These are phyloP conservation scores for Apophysomyces variabilis DNA, from an alignment of 371 early-diverging fungal genomes.

Conservation along the genomic window DNA sequence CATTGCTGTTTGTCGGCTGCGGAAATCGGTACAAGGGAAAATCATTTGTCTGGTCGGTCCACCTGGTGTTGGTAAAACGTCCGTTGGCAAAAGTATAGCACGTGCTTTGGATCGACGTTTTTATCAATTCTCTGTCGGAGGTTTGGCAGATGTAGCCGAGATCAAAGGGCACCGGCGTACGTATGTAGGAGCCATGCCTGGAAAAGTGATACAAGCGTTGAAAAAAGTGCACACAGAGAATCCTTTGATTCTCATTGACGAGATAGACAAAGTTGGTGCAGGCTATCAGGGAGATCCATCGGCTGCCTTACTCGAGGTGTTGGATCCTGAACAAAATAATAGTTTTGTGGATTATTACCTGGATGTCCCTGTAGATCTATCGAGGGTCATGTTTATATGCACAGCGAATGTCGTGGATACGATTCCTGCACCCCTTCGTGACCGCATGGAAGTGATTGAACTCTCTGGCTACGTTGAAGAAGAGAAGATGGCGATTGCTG, in stretches of 20 bases:
- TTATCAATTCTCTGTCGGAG: constrained; percentile 94
- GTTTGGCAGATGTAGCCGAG: constrained; percentile 94
- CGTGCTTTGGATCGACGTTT: constrained; percentile 91
- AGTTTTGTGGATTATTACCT: constrained; percentile 76
- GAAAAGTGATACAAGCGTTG: constrained; percentile 94
- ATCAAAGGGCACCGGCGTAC: constrained; percentile 97
- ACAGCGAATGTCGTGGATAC: constrained; percentile 75
- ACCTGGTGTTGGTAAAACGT: constrained; percentile 96
- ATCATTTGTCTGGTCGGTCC: constrained; percentile 94
- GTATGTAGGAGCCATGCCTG: constrained; percentile 98
- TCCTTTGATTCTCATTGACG: constrained; percentile 94
- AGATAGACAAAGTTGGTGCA: constrained; percentile 48
- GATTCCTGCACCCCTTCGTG: constrained; percentile 70
- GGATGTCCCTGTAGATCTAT: constrained; percentile 72
- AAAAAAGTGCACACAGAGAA: constrained; percentile 96
- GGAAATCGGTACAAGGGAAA: constrained; percentile 94
- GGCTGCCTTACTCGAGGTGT: constrained; percentile 74
- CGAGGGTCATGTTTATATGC: constrained; percentile 73
- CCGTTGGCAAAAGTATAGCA: constrained; percentile 94
- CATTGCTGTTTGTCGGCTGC: constrained; percentile 91
- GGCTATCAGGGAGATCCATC: constrained; percentile 21
- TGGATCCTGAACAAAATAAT: constrained; percentile 80
- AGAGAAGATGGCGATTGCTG: constrained; percentile 54
- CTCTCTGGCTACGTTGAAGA: constrained; percentile 75
- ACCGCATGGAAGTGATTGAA: constrained; percentile 78